A percentile compares a stretch with the other conserved stretches of the same genome.
Conservation (phyloP, 169 alveolate genomes). For the Plasmodium ovale region DNA sequence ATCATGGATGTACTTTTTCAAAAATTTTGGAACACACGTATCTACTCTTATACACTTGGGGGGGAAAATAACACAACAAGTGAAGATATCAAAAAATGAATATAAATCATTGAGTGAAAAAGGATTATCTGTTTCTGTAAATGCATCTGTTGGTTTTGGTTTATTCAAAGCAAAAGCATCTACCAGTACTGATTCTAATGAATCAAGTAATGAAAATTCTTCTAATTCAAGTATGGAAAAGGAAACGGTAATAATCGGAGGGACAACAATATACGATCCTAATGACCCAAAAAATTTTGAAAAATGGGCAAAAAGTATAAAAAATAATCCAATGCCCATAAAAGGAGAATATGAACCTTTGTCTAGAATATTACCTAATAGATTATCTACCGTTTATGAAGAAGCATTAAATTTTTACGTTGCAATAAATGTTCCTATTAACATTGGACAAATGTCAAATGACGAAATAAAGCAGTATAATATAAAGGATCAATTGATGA, state of each 20-base stretch:
- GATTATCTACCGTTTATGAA: slow-evolving; percentile 42
- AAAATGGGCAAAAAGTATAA: slow-evolving; percentile 82
- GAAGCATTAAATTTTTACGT: slow-evolving; percentile 61
- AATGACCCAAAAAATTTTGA: slow-evolving; percentile 78
- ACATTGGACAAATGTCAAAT: slow-evolving; percentile 47
- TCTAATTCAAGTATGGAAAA: slow-evolving; percentile 77
- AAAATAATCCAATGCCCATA: slow-evolving; percentile 86
- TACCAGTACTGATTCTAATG: slow-evolving; percentile 44
- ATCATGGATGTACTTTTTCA: slow-evolving; percentile 87
- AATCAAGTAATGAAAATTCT: slow-evolving; percentile 17
- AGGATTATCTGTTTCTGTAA: slow-evolving; percentile 80
- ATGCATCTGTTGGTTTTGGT: slow-evolving; percentile 59
- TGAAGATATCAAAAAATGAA: slow-evolving; percentile 84
- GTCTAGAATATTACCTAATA: slow-evolving; percentile 72
- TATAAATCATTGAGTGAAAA: slow-evolving; percentile 78
- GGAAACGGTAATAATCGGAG: slow-evolving; percentile 84
- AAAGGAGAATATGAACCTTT: slow-evolving; percentile 81
- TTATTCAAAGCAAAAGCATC: slow-evolving; percentile 46
- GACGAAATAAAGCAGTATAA: slow-evolving; percentile 41
- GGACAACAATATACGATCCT: slow-evolving; percentile 83
- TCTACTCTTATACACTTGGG: slow-evolving; percentile 88
- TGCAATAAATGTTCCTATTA: slow-evolving; percentile 38
- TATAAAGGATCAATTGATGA: slow-evolving; percentile 46
- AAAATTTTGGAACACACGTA: slow-evolving; percentile 89
- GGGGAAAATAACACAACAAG: slow-evolving; percentile 88